These are phyloP conservation scores for Didymella pomorum DNA, from an alignment of 2,329 filamentous ascomycete species.

Conservation along the genomic window DNA sequence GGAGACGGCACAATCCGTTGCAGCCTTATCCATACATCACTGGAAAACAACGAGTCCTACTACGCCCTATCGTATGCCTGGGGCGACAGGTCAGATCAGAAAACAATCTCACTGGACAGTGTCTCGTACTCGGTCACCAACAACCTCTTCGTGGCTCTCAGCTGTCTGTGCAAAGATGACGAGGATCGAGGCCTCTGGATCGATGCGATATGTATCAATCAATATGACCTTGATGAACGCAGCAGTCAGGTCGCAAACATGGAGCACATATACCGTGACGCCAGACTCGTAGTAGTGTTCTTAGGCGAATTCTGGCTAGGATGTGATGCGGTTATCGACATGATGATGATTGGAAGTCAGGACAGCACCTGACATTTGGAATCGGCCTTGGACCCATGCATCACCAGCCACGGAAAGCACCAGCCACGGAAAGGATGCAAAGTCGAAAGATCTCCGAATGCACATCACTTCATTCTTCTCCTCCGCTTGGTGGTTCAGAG, in stretches of 20 bases:
- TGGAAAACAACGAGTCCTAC: neutral
- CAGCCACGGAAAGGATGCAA: neutral
- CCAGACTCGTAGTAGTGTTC: neutral
- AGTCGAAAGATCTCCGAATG: neutral
- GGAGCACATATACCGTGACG: too few species aligned
- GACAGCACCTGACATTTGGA: neutral
- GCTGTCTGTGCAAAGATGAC: too few species aligned
- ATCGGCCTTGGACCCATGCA: neutral
- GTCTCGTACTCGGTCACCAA: neutral
- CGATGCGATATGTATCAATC: too few species aligned
- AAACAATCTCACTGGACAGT: neutral
- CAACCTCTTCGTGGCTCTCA: neutral
- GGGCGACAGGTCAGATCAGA: neutral
- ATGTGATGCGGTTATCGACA: neutral
- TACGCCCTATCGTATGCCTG: conserved; percentile 2
- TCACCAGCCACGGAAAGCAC: too few species aligned
- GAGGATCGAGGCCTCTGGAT: too few species aligned
- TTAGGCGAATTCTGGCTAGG: neutral
- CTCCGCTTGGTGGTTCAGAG: too few species aligned
- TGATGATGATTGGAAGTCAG: neutral
- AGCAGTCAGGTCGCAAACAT: too few species aligned
- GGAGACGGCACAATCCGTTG: neutral
- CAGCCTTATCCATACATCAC: neutral
- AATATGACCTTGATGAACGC: too few species aligned
- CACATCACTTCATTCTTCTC: neutral